Conservation (phyloP, 1,284 basidiomycete species). For the Somion occarium region DNA sequence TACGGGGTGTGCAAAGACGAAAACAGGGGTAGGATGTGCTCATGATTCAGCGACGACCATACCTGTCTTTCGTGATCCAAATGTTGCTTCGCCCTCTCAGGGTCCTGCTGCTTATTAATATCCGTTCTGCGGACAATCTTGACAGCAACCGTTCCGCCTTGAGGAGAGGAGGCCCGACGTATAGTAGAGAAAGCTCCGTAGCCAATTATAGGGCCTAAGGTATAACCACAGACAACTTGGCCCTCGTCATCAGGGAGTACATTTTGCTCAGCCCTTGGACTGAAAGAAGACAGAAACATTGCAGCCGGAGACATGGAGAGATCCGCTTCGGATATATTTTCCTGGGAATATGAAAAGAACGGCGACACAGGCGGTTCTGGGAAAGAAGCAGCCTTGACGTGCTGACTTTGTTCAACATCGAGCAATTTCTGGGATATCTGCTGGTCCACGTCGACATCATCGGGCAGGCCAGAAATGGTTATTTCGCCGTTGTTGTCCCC, state of each 20-base stretch:
- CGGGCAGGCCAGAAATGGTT: conserved; percentile 5
- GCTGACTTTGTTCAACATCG: not conserved
- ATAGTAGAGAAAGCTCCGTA: conserved; percentile 88
- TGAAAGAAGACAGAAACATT: conserved; percentile 73
- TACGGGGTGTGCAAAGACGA: conserved; percentile 57
- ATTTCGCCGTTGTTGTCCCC: conserved; percentile 2
- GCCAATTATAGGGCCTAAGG: conserved; percentile 75
- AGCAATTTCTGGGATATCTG: conserved; percentile 8
- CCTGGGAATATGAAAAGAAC: conserved; percentile 14
- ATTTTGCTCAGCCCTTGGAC: conserved; percentile 26
- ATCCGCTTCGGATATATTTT: conserved; percentile 17
- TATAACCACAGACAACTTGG: conserved; percentile 62
- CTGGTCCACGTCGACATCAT: conserved; percentile 11
- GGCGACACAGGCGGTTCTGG: conserved; percentile 10
- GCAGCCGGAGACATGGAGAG: conserved; percentile 64
- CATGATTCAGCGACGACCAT: conserved; percentile 76
- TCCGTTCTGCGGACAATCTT: conserved; percentile 71
- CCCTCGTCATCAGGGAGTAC: conserved; percentile 54
- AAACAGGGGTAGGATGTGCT: conserved; percentile 82
- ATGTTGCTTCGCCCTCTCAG: conserved; percentile 44
- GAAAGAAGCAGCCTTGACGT: conserved; percentile 9
- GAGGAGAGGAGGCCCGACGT: conserved; percentile 61
- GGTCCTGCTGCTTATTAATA: conserved; percentile 44
- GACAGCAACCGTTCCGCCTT: conserved; percentile 73
- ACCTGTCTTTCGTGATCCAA: conserved; percentile 74